Percentiles rank a stretch among this genome's conserved stretches.
Evolutionary conservation across 164 flowering plant genomes (phyloP).

Genomic region (Tinospora cordifolia): DNA sequence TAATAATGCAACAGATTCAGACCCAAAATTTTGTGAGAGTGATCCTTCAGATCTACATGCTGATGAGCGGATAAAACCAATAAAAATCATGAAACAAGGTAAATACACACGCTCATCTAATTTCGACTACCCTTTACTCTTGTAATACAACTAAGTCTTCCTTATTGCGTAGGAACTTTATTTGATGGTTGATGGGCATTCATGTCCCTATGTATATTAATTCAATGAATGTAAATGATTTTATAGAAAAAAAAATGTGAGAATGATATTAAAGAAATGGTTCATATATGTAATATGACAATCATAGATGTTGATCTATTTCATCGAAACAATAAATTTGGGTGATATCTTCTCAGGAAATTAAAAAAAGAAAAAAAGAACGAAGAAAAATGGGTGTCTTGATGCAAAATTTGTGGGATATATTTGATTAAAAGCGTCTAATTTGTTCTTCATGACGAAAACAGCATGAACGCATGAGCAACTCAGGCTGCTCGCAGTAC

Average conservation of each 20-base stretch:
- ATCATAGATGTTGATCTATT: too few species aligned
- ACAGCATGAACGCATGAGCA: too few species aligned
- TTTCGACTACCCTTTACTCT: background rate
- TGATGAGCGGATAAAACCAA: conserved; percentile 45
- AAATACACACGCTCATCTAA: background rate
- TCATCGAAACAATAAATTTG: too few species aligned
- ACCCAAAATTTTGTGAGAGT: conserved; percentile 13
- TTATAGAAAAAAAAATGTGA: background rate
- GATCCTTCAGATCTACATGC: conserved; percentile 18
- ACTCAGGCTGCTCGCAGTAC: too few species aligned
- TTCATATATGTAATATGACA: background rate
- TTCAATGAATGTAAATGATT: background rate
- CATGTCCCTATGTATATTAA: background rate
- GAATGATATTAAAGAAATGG: background rate
- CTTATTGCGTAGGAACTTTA: background rate
- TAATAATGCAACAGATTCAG: conserved; percentile 11
- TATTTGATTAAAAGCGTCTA: too few species aligned
- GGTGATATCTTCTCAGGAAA: too few species aligned
- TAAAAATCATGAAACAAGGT: conserved; percentile 30
- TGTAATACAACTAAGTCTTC: background rate
- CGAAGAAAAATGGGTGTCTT: too few species aligned
- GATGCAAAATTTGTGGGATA: too few species aligned
- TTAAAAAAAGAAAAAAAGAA: too few species aligned
- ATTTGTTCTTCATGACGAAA: too few species aligned
- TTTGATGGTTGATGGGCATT: background rate